phyloP scores from a whole-genome alignment of 495 filamentous ascomycete species.

The Parachaetomium inaequale region DNA sequence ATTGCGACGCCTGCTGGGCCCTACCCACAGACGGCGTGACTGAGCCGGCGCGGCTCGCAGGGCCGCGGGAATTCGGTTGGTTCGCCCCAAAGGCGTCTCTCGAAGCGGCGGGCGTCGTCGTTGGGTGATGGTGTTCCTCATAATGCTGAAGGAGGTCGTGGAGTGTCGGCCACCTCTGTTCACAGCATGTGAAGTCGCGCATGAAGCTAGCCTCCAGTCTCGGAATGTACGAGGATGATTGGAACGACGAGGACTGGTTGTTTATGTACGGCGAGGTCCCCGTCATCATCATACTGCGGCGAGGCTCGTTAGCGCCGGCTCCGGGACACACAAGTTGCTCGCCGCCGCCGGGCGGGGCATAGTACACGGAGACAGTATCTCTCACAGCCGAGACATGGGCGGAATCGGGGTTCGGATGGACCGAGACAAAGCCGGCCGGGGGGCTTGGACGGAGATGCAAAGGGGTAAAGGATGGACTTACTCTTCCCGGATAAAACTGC shows the following conservation, averaged over 20 bases:
- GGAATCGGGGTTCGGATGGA: slow-evolving; percentile 5
- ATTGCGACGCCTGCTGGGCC: slow-evolving; percentile 27
- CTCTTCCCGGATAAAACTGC: slow-evolving; percentile 97
- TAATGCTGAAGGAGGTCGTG: slow-evolving; percentile 96
- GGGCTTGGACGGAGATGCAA: background rate
- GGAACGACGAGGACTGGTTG: slow-evolving; percentile 90
- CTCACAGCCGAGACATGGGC: slow-evolving; percentile 17
- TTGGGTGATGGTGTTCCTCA: slow-evolving; percentile 77
- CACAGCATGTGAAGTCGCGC: slow-evolving; percentile 93
- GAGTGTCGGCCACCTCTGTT: slow-evolving; percentile 76
- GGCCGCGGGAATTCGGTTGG: slow-evolving; percentile 20
- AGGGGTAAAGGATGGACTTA: slow-evolving; percentile 52
- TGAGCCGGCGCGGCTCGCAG: slow-evolving; percentile 28
- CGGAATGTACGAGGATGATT: slow-evolving; percentile 95
- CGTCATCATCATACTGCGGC: slow-evolving; percentile 83
- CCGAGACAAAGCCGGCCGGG: background rate
- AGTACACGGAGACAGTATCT: slow-evolving; percentile 12
- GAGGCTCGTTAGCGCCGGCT: slow-evolving; percentile 18
- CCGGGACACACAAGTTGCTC: background rate
- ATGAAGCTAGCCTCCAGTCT: slow-evolving; percentile 97
- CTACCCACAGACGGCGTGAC: slow-evolving; percentile 22
- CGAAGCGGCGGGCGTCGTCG: slow-evolving; percentile 28
- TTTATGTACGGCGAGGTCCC: slow-evolving; percentile 83
- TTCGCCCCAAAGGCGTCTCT: slow-evolving; percentile 26
- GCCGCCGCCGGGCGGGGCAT: slow-evolving; percentile 18